Conservation (phyloP, 1,284 basidiomycete genomes). For the Moesziomyces parantarcticus region DNA sequence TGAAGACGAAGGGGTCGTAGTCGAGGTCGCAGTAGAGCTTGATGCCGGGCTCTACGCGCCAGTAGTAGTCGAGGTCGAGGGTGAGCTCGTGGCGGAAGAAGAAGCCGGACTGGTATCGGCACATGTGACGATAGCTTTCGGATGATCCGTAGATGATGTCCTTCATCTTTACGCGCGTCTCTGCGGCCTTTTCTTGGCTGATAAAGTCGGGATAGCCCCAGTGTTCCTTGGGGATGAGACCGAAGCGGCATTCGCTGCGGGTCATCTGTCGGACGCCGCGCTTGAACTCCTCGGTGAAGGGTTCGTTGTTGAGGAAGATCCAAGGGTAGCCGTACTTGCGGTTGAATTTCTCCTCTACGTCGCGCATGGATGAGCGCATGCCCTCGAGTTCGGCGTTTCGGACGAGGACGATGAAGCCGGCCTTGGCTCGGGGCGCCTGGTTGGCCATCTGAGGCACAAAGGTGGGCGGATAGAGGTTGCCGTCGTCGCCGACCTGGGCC, state of each 20-base stretch:
- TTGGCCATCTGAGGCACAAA: slow-evolving; percentile 61
- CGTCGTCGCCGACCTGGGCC: slow-evolving; percentile 58
- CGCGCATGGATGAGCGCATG: slow-evolving; percentile 61
- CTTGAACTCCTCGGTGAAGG: slow-evolving; percentile 69
- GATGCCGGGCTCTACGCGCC: slow-evolving; percentile 84
- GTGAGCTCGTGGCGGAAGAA: slow-evolving; percentile 70
- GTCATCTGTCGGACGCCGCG: slow-evolving; percentile 64
- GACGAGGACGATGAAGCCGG: slow-evolving; percentile 67
- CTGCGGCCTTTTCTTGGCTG: slow-evolving; percentile 74
- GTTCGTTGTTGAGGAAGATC: slow-evolving; percentile 69
- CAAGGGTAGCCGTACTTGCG: slow-evolving; percentile 68
- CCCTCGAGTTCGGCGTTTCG: slow-evolving; percentile 65
- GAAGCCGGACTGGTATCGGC: slow-evolving; percentile 93
- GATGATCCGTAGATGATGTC: slow-evolving; percentile 85
- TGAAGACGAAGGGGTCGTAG: slow-evolving; percentile 86
- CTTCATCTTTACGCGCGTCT: slow-evolving; percentile 77
- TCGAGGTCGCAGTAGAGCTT: slow-evolving; percentile 81
- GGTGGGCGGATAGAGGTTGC: slow-evolving; percentile 62
- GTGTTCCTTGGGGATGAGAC: slow-evolving; percentile 81
- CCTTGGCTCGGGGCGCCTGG: slow-evolving; percentile 63
- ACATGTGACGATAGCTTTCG: slow-evolving; percentile 74
- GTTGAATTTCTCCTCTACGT: slow-evolving; percentile 66
- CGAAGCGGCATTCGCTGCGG: slow-evolving; percentile 72
- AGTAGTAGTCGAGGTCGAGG: slow-evolving; percentile 88
- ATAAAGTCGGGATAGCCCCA: slow-evolving; percentile 85